Percentiles rank a stretch among this genome's conserved stretches.
Evolutionary conservation across 2,329 filamentous ascomycete species (phyloP).

Genomic region (Penicillium palitans): DNA sequence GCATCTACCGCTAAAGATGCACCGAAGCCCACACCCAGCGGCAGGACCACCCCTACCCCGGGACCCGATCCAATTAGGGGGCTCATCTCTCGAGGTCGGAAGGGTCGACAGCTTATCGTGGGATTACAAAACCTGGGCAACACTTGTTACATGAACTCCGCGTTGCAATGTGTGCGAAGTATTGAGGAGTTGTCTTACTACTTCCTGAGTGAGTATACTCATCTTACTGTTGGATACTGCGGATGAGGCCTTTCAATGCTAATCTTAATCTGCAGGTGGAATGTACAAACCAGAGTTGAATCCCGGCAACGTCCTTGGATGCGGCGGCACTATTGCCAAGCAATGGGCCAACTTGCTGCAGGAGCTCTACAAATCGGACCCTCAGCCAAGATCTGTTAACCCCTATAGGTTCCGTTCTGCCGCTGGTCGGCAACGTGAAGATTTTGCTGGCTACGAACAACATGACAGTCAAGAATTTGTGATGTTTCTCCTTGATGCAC

Average conservation of each 20-base stretch:
- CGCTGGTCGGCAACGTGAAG: slow-evolving; percentile 76
- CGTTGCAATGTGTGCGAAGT: slow-evolving; percentile 88
- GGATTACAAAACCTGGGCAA: slow-evolving; percentile 91
- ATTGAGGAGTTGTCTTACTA: slow-evolving; percentile 93
- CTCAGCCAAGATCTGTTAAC: slow-evolving; percentile 65
- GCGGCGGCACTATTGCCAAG: slow-evolving; percentile 82
- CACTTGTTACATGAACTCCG: slow-evolving; percentile 99
- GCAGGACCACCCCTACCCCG: slow-evolving; percentile 68
- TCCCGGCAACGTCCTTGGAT: slow-evolving; percentile 77
- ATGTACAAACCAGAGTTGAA: slow-evolving; percentile 82
- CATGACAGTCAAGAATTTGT: slow-evolving; percentile 98
- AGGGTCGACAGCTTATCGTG: slow-evolving; percentile 69
- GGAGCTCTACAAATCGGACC: slow-evolving; percentile 70
- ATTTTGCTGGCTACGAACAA: slow-evolving; percentile 92
- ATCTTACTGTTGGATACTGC: background rate
- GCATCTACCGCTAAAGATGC: slow-evolving; percentile 33
- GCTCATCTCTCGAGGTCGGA: slow-evolving; percentile 54
- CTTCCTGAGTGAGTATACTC: slow-evolving; percentile 60
- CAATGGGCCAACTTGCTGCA: slow-evolving; percentile 75
- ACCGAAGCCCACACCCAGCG: slow-evolving; percentile 50
- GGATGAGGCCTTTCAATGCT: slow-evolving; percentile 4
- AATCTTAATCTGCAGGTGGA: slow-evolving; percentile 45
- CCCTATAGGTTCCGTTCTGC: slow-evolving; percentile 80
- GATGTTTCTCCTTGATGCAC: slow-evolving; percentile 87
- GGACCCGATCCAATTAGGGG: slow-evolving; percentile 53